Percentiles rank a stretch among this genome's conserved stretches.
phyloP scores from a whole-genome alignment of 2,329 filamentous ascomycete species.

The Zalaria obscura region DNA sequence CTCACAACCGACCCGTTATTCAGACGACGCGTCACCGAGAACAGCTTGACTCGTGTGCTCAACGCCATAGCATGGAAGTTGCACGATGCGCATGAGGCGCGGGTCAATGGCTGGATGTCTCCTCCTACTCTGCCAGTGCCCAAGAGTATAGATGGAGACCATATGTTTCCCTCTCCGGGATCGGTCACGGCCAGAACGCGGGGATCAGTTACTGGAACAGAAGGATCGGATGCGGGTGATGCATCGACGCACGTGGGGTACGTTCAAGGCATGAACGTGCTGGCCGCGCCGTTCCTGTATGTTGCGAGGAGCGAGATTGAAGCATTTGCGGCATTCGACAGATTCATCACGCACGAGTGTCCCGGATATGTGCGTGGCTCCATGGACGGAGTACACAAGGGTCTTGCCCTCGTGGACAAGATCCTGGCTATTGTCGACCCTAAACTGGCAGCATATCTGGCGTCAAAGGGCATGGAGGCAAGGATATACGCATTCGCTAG shows the following conservation, averaged over 20 bases:
- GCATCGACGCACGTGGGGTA: conserved; percentile 62
- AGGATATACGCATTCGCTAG: conserved; percentile 95
- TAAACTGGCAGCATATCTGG: conserved; percentile 71
- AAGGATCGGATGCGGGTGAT: conserved; percentile 46
- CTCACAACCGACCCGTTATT: conserved; percentile 95
- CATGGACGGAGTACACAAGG: conserved; percentile 94
- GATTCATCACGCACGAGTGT: conserved; percentile 73
- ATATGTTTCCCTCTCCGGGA: conserved; percentile 21
- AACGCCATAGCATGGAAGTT: conserved; percentile 93
- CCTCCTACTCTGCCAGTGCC: conserved; percentile 34
- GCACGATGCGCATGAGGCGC: conserved; percentile 58
- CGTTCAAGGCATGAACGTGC: conserved; percentile 97
- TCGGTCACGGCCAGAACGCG: conserved; percentile 15
- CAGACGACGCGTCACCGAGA: conserved; percentile 86
- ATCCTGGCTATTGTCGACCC: conserved; percentile 84
- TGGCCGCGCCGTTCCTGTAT: conserved; percentile 91
- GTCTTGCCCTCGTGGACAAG: conserved; percentile 79
- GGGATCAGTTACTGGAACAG: conserved; percentile 38
- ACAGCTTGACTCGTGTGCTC: conserved; percentile 81
- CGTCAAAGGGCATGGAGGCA: conserved; percentile 74
- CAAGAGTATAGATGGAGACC: conserved; percentile 35
- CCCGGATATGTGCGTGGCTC: conserved; percentile 89
- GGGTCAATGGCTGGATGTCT: conserved; percentile 35
- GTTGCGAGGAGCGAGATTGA: conserved; percentile 88
- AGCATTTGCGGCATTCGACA: conserved; percentile 82